These are phyloP conservation scores for Elaeis guineensis DNA, from an alignment of 176 grass and related monocot genomes.

Conservation along the genomic window DNA sequence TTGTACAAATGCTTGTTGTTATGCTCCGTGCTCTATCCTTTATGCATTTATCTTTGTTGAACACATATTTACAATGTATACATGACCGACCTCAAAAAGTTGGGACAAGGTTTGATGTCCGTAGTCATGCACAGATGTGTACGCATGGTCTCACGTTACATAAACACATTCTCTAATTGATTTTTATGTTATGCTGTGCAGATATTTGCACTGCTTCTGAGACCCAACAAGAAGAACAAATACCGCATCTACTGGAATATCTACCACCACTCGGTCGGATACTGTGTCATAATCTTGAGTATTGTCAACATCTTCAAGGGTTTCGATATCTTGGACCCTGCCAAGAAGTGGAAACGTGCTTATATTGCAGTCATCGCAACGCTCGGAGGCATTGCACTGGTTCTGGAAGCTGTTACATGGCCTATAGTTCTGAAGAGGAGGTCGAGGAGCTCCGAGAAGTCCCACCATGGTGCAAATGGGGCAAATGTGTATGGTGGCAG, in stretches of 20 bases:
- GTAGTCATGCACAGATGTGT: no score
- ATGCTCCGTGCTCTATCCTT: no score
- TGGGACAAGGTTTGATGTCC: no score
- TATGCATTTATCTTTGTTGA: no score
- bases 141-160: no score
- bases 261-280: slow-evolving; percentile 76
- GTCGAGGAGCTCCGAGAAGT: slow-evolving; percentile 25
- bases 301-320: slow-evolving; percentile 86
- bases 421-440: slow-evolving; percentile 42
- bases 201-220: slow-evolving; percentile 74
- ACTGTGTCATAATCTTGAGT: slow-evolving; percentile 51
- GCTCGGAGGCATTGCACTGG: slow-evolving; percentile 43
- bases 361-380: slow-evolving; percentile 56
- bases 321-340: slow-evolving; percentile 60
- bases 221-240: slow-evolving; percentile 88
- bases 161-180: no score
- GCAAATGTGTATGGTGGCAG: slow-evolving; percentile 22
- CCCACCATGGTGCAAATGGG: slow-evolving; percentile 13
- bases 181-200: neutral
- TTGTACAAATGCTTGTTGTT: no score
- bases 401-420: slow-evolving; percentile 75
- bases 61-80: no score
- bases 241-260: slow-evolving; percentile 87
- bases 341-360: slow-evolving; percentile 47
- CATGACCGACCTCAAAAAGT: no score